Evolutionary conservation across 441 rosid genomes (phyloP).

Genomic region (Syzygium malaccense): DNA sequence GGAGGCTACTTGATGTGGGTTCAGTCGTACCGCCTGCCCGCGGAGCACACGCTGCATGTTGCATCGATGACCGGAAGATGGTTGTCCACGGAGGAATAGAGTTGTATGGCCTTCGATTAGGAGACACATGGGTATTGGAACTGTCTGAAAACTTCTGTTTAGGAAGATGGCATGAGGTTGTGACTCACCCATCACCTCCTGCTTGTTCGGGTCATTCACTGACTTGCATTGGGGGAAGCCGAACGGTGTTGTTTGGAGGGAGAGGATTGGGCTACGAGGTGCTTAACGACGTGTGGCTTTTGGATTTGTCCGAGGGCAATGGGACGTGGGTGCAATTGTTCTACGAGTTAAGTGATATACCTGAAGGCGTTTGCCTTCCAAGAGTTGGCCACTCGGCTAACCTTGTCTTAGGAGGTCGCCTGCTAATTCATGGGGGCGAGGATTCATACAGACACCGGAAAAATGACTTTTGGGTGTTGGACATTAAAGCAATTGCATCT

Average conservation of each 20-base stretch:
- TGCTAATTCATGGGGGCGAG: constrained; percentile 90
- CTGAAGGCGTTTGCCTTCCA: constrained; percentile 52
- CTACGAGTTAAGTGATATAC: constrained; percentile 43
- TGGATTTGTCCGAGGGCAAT: constrained; percentile 32
- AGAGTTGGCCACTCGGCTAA: constrained; percentile 93
- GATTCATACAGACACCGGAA: constrained; percentile 72
- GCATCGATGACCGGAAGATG: constrained; percentile 51
- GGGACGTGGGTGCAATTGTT: constrained; percentile 50
- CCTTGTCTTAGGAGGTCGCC: constrained; percentile 55
- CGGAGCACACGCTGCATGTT: constrained; percentile 90
- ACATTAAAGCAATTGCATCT: constrained; percentile 37
- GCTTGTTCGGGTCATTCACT: constrained; percentile 89
- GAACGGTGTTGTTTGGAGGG: constrained; percentile 74
- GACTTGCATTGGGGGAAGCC: constrained; percentile 50
- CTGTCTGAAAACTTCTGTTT: constrained; percentile 48
- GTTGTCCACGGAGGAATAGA: constrained; percentile 90
- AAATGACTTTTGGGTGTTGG: constrained; percentile 81
- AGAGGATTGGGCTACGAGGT: constrained; percentile 84
- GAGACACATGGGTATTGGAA: constrained; percentile 79
- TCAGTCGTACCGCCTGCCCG: constrained; percentile 58
- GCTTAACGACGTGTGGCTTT: constrained; percentile 70
- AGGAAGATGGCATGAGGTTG: constrained; percentile 61
- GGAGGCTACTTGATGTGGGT: constrained; percentile 61
- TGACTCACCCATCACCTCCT: constrained; percentile 56
- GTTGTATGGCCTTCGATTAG: constrained; percentile 50